Percentiles rank a stretch among this genome's conserved stretches.
Evolutionary conservation across 2,329 filamentous ascomycete species (phyloP).

Genomic region (Paecilomyces sp.): DNA sequence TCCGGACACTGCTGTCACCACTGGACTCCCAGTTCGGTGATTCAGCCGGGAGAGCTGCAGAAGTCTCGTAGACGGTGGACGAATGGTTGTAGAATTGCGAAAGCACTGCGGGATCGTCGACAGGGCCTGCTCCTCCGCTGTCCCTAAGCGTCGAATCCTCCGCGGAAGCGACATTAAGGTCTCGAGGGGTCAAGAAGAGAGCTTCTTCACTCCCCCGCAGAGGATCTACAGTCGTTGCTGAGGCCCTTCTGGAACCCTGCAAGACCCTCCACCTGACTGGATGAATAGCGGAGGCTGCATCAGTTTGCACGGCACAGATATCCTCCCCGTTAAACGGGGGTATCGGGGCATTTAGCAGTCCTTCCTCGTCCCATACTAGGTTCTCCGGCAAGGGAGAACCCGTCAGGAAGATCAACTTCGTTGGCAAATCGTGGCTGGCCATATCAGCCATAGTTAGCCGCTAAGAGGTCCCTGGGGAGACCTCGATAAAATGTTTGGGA

Average conservation of each 20-base stretch:
- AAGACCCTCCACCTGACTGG: slow-evolving; percentile 24
- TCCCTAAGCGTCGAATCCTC: slow-evolving; percentile 8
- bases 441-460: neutral
- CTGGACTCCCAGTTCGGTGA: slow-evolving; percentile 12
- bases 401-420: slow-evolving; percentile 43
- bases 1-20: slow-evolving; percentile 17
- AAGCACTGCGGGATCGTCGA: slow-evolving; percentile 31
- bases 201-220: slow-evolving; percentile 6
- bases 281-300: slow-evolving; percentile 6
- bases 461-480: neutral
- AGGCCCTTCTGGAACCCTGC: slow-evolving; percentile 7
- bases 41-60: slow-evolving; percentile 17
- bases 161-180: slow-evolving; percentile 10
- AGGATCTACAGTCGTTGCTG: neutral
- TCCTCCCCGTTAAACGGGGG: slow-evolving; percentile 19
- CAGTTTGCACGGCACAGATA: slow-evolving; percentile 1
- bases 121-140: slow-evolving; percentile 4
- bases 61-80: slow-evolving; percentile 60
- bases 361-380: slow-evolving; percentile 48
- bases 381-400: slow-evolving; percentile 53
- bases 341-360: slow-evolving; percentile 45
- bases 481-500: neutral
- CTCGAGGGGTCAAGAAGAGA: slow-evolving; percentile 22
- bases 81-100: slow-evolving; percentile 74
- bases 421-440: slow-evolving; percentile 17